Evolutionary conservation across 345 rosid genomes (phyloP).

Genomic region (Corchorus olitorius): DNA sequence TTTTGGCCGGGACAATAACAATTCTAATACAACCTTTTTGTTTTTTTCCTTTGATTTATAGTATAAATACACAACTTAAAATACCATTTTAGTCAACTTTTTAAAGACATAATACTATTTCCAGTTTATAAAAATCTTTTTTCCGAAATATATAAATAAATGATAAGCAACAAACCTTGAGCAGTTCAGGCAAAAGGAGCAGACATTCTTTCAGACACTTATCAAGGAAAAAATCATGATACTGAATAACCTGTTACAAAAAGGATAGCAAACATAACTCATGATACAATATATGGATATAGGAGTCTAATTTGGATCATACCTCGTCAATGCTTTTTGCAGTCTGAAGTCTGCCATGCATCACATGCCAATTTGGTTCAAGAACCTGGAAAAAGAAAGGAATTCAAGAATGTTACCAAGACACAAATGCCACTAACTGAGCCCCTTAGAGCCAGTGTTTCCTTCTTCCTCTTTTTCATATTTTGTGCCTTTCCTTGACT

Average conservation of each 20-base stretch:
- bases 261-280: conserved; percentile 13
- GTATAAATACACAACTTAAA: not conserved
- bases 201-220: conserved; percentile 93
- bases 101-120: not conserved
- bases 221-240: conserved; percentile 89
- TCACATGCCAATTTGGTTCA: conserved; percentile 96
- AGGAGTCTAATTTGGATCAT: conserved; percentile 10
- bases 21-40: no score
- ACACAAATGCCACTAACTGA: conserved; percentile 3
- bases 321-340: conserved; percentile 95
- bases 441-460: not conserved
- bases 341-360: conserved; percentile 73
- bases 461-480: not conserved
- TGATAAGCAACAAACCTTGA: conserved; percentile 60
- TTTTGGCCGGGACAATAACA: not conserved
- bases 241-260: conserved; percentile 73
- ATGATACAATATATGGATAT: not conserved
- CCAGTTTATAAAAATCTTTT: not conserved
- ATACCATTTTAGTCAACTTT: not conserved
- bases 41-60: not conserved
- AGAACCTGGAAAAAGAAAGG: conserved; percentile 62
- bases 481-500: not conserved
- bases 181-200: conserved; percentile 90
- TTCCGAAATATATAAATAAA: conserved; percentile 6
- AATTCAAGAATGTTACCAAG: conserved; percentile 3